Conservation (phyloP, 2,329 filamentous ascomycete genomes). For the Tolypocladium tropicale region DNA sequence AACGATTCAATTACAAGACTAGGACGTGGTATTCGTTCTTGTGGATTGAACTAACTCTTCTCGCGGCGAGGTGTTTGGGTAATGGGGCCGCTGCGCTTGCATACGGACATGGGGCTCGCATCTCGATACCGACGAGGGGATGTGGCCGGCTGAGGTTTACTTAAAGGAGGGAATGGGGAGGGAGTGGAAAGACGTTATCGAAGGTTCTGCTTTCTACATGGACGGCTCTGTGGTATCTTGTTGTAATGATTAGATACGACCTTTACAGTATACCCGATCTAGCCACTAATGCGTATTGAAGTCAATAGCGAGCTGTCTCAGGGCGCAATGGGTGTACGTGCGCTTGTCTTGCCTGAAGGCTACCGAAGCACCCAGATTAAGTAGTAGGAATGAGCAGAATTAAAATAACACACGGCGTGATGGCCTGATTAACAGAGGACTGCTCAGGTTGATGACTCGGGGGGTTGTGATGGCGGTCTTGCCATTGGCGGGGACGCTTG, state of each 20-base stretch:
- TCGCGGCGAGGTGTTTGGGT: slow-evolving; percentile 8
- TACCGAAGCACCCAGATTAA: too few species aligned
- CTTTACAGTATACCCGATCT: slow-evolving; percentile 27
- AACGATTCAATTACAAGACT: background rate
- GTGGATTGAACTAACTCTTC: background rate
- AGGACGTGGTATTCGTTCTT: background rate
- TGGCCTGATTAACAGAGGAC: background rate
- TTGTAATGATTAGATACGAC: slow-evolving; percentile 22
- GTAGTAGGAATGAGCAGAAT: too few species aligned
- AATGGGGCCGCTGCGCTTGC: slow-evolving; percentile 12
- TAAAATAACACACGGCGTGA: background rate
- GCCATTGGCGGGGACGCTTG: background rate
- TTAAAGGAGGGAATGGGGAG: background rate
- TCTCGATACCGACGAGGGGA: background rate
- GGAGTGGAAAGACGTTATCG: slow-evolving; percentile 9
- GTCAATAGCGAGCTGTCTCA: slow-evolving; percentile 6
- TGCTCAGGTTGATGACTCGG: background rate
- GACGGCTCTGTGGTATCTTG: slow-evolving; percentile 9
- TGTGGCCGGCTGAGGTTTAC: background rate
- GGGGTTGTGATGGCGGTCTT: background rate
- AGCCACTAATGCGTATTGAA: slow-evolving; percentile 21
- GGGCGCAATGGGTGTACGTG: too few species aligned
- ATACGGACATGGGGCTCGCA: slow-evolving; percentile 6
- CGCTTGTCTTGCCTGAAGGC: background rate
- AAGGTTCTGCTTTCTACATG: slow-evolving; percentile 13